phyloP scores from a whole-genome alignment of 2,329 filamentous ascomycete genomes.

The Fusarium graminum region DNA sequence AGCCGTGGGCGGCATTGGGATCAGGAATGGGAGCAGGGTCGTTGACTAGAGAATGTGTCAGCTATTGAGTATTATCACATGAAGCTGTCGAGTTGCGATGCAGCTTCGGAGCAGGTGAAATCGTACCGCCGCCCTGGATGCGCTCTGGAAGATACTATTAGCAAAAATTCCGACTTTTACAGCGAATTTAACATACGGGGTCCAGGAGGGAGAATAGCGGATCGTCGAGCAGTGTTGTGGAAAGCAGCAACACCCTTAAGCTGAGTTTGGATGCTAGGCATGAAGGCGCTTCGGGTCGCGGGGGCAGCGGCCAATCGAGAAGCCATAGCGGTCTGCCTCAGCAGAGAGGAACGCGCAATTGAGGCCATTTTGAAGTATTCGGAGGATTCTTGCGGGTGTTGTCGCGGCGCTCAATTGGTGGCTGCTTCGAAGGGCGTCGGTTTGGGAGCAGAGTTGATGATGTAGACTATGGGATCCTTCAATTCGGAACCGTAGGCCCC shows the following conservation, averaged over 20 bases:
- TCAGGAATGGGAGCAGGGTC: constrained; percentile 83
- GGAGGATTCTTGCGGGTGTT: constrained; percentile 25
- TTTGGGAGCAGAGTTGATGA: constrained; percentile 41
- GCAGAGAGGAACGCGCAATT: constrained; percentile 66
- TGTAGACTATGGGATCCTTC: constrained; percentile 39
- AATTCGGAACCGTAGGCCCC: constrained; percentile 43
- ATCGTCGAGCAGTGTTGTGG: constrained; percentile 81
- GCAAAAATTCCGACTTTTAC: constrained; percentile 44
- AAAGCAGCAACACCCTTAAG: constrained; percentile 78
- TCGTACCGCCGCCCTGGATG: constrained; percentile 79
- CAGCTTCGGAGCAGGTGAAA: constrained; percentile 20
- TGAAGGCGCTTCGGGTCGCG: constrained; percentile 53
- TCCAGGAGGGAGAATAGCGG: constrained; percentile 86
- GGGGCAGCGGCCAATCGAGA: constrained; percentile 56
- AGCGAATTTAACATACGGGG: constrained; percentile 67
- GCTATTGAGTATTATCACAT: constrained; percentile 37
- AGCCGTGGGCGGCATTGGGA: constrained; percentile 83
- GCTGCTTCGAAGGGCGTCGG: constrained; percentile 42
- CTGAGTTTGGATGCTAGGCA: constrained; percentile 47
- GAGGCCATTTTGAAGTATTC: constrained; percentile 65
- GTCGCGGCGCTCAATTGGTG: constrained; percentile 49
- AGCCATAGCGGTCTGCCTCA: constrained; percentile 65
- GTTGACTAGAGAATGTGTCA: constrained; percentile 72
- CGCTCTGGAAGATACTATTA: constrained; percentile 70
- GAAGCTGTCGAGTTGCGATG: constrained; percentile 27